Evolutionary conservation across 2,329 filamentous ascomycete species (phyloP), one percentile per base, ranked within the genome.

Genomic region (Alternaria arbusti): DNA sequence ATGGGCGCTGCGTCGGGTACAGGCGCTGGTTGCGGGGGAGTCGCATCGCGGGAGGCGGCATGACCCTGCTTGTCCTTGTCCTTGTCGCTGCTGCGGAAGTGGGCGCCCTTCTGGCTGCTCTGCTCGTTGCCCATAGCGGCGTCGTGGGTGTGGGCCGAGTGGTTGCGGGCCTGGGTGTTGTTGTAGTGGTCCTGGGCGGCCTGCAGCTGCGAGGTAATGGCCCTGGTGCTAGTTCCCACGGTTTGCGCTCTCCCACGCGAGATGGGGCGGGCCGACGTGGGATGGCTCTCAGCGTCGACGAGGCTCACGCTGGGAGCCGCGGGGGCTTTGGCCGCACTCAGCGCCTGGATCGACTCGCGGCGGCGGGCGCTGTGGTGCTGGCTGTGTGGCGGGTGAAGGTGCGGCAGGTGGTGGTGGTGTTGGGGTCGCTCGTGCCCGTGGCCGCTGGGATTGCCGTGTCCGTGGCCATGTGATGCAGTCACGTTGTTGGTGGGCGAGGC

Each of bases 51-150:
- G 57, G 59, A 61, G 46, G 25, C 52, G 57, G 44, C 67, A 12
- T 67, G 64, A 45, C 50, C 54, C 25, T 56, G 32, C 44, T 25
- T 47, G 15, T 64, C 60, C 55, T 51, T 30, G 26, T 66, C 65
- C 12, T 47, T 30, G 46, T 64, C 55, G 32, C 22, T 46, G 47
- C 59, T 52, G 47, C 59, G 67, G 58, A 40, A 22, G 22, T 40
- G 43, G 6, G 28, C 46, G 54, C 47, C 62, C 67, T 77, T 78
- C 20, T 75, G 73, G 65, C 70, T 73, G 66, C 77, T 80, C 69
- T 80, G 76, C 67, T 81, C 79, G 69, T 80, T 81, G 65, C 81
- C 81, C 80, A 82, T 81, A 60, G 49, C 57, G 55, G 65, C 60
- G 47, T 17, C 30, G 49, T 32, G 11, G n/a, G n/a, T n/a, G 28